These are phyloP conservation scores for Penicillium egyptiacum DNA, from an alignment of 495 filamentous ascomycete genomes.

Conservation along the genomic window DNA sequence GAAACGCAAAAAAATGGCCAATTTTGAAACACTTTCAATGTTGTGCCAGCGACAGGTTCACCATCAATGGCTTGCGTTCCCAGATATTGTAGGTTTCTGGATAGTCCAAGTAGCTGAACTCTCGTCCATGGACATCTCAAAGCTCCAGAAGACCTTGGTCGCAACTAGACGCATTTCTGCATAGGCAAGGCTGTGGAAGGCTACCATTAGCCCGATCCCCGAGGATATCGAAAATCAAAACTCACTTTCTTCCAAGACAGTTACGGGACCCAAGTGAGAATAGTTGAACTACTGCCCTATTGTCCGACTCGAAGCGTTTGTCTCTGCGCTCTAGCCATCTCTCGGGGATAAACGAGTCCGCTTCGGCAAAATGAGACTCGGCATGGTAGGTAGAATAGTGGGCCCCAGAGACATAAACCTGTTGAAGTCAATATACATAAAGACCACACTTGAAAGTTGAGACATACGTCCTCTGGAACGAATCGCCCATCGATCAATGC, in stretches of 20 bases:
- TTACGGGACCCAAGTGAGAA: conserved; percentile 42
- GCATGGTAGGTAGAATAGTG: conserved; percentile 13
- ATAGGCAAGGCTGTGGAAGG: conserved; percentile 43
- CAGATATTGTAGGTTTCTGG: conserved; percentile 36
- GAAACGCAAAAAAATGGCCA: not conserved
- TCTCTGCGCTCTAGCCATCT: conserved; percentile 38
- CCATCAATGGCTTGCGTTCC: conserved; percentile 36
- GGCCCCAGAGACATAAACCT: conserved; percentile 9
- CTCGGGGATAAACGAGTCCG: conserved; percentile 39
- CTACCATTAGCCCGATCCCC: not conserved
- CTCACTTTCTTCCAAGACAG: conserved; percentile 40
- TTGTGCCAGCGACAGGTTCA: conserved; percentile 16
- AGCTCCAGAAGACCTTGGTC: conserved; percentile 52
- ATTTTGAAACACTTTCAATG: not conserved
- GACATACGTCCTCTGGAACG: conserved; percentile 34
- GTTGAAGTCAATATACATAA: not conserved
- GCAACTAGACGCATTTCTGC: conserved; percentile 53
- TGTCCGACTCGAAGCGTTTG: conserved; percentile 25
- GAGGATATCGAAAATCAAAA: not conserved
- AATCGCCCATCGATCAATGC: conserved; percentile 36
- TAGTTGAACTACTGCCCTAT: conserved; percentile 28
- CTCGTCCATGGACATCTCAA: conserved; percentile 47
- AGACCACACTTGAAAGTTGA: not conserved
- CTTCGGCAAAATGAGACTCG: conserved; percentile 20
- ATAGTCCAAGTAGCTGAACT: conserved; percentile 38